phyloP scores from a whole-genome alignment of 2,329 filamentous ascomycete genomes.

The Claviceps maximensis region DNA sequence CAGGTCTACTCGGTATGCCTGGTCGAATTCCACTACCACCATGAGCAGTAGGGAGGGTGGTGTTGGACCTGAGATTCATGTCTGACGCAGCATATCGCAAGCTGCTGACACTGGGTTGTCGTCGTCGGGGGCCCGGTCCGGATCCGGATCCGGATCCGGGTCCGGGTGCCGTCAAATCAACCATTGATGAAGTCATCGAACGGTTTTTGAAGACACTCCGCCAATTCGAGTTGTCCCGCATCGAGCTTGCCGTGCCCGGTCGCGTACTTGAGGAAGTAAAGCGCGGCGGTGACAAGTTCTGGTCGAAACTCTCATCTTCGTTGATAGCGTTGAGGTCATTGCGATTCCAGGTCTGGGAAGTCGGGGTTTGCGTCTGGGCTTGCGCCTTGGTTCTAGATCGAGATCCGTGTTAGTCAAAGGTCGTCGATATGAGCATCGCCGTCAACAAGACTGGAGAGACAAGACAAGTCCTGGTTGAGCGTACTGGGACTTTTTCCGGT shows the following conservation, averaged over 20 bases:
- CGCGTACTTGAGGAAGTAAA: slow-evolving; percentile 16
- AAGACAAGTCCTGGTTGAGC: slow-evolving; percentile 6
- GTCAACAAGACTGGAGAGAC: neutral
- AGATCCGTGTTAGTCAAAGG: neutral
- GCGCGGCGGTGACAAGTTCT: slow-evolving; percentile 23
- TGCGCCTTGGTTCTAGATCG: slow-evolving; percentile 7
- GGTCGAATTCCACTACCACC: slow-evolving; percentile 18
- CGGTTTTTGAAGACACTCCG: slow-evolving; percentile 24
- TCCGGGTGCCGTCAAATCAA: slow-evolving; percentile 31
- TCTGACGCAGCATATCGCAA: slow-evolving; percentile 25
- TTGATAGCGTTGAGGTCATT: slow-evolving; percentile 21
- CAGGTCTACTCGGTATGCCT: slow-evolving; percentile 11
- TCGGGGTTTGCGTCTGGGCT: slow-evolving; percentile 5
- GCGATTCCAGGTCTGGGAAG: slow-evolving; percentile 16
- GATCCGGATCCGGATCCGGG: no score
- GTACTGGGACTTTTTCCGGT: slow-evolving; percentile 43
- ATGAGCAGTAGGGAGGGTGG: slow-evolving; percentile 20
- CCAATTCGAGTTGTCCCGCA: slow-evolving; percentile 15
- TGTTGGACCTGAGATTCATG: slow-evolving; percentile 19
- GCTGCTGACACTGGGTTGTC: slow-evolving; percentile 14
- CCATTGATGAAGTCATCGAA: slow-evolving; percentile 29
- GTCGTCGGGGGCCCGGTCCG: slow-evolving; percentile 17
- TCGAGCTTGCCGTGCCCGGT: slow-evolving; percentile 28
- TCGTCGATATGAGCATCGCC: neutral
- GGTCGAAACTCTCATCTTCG: slow-evolving; percentile 24